These are phyloP conservation scores for Cercospora brassicicola DNA, from an alignment of 2,329 filamentous ascomycete genomes.

Conservation along the genomic window DNA sequence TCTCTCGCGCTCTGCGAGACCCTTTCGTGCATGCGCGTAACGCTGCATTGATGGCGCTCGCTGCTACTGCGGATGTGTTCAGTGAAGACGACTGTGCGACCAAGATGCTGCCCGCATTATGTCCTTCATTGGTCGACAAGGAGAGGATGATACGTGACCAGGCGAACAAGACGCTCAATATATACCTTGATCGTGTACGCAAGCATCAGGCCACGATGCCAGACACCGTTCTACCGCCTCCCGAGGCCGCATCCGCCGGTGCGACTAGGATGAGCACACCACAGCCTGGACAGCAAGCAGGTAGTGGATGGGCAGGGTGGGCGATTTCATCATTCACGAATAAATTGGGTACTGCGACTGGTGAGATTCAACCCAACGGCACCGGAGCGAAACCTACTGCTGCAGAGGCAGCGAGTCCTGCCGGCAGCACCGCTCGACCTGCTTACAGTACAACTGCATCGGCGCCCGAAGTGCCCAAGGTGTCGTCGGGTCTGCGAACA, in stretches of 20 bases:
- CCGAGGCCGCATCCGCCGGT: conserved; percentile 49
- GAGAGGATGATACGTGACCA: conserved; percentile 93
- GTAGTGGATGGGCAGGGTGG: conserved; percentile 84
- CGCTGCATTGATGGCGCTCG: conserved; percentile 80
- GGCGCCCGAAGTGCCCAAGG: conserved; percentile 34
- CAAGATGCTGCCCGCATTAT: conserved; percentile 80
- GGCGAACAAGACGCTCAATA: conserved; percentile 82
- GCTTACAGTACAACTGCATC: conserved; percentile 29
- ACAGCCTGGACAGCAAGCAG: conserved; percentile 55
- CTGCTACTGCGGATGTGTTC: conserved; percentile 82
- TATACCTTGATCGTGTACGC: conserved; percentile 78
- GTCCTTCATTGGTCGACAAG: conserved; percentile 84
- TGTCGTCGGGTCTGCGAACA: conserved; percentile 33
- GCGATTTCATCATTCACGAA: conserved; percentile 98
- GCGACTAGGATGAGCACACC: conserved; percentile 74
- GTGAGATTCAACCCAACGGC: conserved; percentile 72
- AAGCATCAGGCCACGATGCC: conserved; percentile 77
- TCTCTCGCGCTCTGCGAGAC: conserved; percentile 82
- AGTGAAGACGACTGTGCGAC: conserved; percentile 83
- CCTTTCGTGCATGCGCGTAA: conserved; percentile 94
- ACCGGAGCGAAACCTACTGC: conserved; percentile 38
- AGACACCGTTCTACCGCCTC: conserved; percentile 72
- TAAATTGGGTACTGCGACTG: conserved; percentile 78
- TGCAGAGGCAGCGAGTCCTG: conserved; percentile 49
- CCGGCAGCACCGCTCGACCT: conserved; percentile 38